Percentiles rank a stretch among this genome's conserved stretches.
Evolutionary conservation across 306 rosid species (phyloP).

Genomic region (Cucurbita pepo): DNA sequence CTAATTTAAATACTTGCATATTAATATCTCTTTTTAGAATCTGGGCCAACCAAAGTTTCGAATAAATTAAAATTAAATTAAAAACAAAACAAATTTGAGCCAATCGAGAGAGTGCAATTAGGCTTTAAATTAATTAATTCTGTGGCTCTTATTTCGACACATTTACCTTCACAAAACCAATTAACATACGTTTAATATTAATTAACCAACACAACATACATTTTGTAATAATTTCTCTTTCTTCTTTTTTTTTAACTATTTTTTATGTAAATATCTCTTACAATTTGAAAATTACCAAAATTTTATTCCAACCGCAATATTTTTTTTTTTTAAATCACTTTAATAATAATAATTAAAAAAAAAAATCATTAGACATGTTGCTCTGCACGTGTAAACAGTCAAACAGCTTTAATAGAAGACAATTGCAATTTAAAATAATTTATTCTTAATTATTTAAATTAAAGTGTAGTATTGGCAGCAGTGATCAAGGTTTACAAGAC

Average conservation of each 20-base stretch:
- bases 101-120: not conserved
- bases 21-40: not conserved
- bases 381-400: not conserved
- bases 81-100: not conserved
- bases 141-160: not conserved
- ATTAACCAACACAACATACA: not conserved
- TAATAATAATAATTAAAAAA: not conserved
- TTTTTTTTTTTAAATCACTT: too few species aligned
- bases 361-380: not conserved
- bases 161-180: not conserved
- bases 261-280: too few species aligned
- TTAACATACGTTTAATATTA: not conserved
- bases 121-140: not conserved
- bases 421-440: not conserved
- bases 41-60: not conserved
- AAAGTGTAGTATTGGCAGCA: not conserved
- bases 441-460: too few species aligned
- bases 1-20: not conserved
- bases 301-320: too few species aligned
- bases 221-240: not conserved
- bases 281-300: too few species aligned
- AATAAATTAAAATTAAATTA: not conserved
- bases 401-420: not conserved
- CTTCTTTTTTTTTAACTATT: too few species aligned
- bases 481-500: not conserved